Percentiles rank a stretch among this genome's conserved stretches.
phyloP scores from a whole-genome alignment of 179 eudicot genomes.

The Gypsophila paniculata region DNA sequence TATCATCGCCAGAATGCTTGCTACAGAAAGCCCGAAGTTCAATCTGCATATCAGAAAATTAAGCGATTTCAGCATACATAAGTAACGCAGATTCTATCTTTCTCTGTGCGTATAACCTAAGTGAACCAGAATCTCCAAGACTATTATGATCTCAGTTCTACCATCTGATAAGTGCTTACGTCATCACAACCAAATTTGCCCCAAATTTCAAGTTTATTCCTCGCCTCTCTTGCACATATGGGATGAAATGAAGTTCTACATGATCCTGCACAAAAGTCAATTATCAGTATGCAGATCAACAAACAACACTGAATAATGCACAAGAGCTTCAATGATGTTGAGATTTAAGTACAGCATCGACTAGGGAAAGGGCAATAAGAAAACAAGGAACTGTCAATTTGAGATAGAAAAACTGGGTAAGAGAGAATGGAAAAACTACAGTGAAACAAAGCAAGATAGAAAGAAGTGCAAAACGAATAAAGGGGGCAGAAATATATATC shows the following conservation, averaged over 20 bases:
- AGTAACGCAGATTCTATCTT: neutral
- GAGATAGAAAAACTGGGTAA: too few relatives aligned
- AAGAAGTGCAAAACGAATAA: too few relatives aligned
- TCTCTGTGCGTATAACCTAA: neutral
- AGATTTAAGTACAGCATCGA: neutral
- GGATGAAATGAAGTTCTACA: conserved; percentile 95
- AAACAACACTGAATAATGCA: neutral
- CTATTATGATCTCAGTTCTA: conserved; percentile 11
- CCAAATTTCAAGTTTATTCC: conserved; percentile 89
- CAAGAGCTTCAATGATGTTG: neutral
- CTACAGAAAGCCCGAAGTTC: conserved; percentile 86
- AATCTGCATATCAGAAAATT: conserved; percentile 43
- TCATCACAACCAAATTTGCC: conserved; percentile 91
- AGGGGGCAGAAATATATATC: neutral
- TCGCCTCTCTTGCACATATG: conserved; percentile 92
- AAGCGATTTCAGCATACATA: neutral
- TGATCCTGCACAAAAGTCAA: conserved; percentile 49
- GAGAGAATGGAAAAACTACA: neutral
- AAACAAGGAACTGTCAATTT: neutral
- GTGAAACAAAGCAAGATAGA: too few relatives aligned
- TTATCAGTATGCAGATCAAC: neutral
- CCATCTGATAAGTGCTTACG: conserved; percentile 43
- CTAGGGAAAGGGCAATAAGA: neutral
- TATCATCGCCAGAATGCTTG: conserved; percentile 59
- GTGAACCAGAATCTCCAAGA: neutral